Conservation (phyloP, 345 rosid genomes). For the Corymbia maculata region DNA sequence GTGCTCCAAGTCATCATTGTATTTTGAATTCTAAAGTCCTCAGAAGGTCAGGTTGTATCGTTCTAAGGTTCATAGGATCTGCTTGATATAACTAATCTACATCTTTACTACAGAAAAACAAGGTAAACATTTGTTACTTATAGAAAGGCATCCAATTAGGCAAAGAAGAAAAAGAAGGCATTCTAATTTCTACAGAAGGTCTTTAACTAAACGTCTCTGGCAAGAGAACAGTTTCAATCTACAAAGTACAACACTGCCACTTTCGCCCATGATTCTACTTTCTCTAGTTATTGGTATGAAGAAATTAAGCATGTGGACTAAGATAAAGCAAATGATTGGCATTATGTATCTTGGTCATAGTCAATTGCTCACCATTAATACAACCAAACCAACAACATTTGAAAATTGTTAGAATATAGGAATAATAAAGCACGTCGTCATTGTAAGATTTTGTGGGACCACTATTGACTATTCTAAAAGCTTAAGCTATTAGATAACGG, state of each 20-base stretch:
- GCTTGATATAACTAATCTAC: neutral
- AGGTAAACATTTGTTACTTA: neutral
- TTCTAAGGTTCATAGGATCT: neutral
- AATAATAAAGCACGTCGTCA: no score
- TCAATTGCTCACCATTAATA: neutral
- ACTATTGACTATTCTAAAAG: no score
- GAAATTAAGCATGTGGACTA: neutral
- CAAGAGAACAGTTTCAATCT: neutral
- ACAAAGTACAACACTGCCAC: neutral
- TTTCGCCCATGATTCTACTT: neutral
- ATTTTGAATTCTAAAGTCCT: neutral
- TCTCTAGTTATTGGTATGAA: neutral
- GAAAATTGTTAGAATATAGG: no score
- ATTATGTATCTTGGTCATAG: neutral
- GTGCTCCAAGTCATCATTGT: neutral
- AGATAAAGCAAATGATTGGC: neutral
- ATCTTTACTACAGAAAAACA: neutral
- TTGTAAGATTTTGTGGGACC: no score
- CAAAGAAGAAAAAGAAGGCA: neutral
- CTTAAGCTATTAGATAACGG: no score
- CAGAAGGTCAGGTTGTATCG: neutral
- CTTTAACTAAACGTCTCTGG: neutral
- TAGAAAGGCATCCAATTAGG: neutral
- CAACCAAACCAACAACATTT: neutral
- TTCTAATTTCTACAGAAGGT: neutral